Percentiles rank a stretch among this genome's conserved stretches.
These are phyloP conservation scores for Chalciporus piperatus DNA, from an alignment of 768 basidiomycete species.

Conservation along the genomic window DNA sequence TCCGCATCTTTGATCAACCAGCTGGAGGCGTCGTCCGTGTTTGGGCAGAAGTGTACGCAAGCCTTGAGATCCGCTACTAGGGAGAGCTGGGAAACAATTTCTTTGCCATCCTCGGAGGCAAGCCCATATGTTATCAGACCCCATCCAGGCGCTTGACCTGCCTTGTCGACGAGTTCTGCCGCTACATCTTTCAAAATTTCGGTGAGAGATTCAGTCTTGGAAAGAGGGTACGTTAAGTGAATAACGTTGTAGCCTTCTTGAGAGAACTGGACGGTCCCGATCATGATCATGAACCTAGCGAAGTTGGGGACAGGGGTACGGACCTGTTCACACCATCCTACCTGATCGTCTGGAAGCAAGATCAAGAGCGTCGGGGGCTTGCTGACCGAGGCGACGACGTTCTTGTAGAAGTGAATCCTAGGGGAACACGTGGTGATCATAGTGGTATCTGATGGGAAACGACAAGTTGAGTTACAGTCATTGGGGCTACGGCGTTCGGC, in stretches of 20 bases:
- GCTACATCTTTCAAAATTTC: slow-evolving; percentile 18
- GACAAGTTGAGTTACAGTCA: too few species aligned
- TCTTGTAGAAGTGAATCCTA: slow-evolving; percentile 20
- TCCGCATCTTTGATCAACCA: slow-evolving; percentile 23
- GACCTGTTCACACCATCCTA: slow-evolving; percentile 39
- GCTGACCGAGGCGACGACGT: slow-evolving; percentile 30
- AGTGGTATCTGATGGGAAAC: neutral
- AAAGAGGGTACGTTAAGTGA: slow-evolving; percentile 27
- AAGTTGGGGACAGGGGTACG: neutral
- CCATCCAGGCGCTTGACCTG: slow-evolving; percentile 16
- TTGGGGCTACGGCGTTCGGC: too few species aligned
- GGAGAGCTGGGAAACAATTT: slow-evolving; percentile 7
- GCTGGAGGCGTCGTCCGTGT: slow-evolving; percentile 20
- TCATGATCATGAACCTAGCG: neutral
- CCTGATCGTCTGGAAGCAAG: slow-evolving; percentile 30
- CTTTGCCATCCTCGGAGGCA: slow-evolving; percentile 20
- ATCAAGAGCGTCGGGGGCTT: slow-evolving; percentile 31
- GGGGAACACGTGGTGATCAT: slow-evolving; percentile 6
- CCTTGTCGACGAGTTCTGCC: slow-evolving; percentile 6
- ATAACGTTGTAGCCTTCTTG: slow-evolving; percentile 41
- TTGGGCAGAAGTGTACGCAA: slow-evolving; percentile 38
- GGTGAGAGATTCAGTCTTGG: slow-evolving; percentile 11
- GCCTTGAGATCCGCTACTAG: slow-evolving; percentile 21
- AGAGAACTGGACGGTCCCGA: slow-evolving; percentile 25
- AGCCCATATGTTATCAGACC: slow-evolving; percentile 34